phyloP scores from a whole-genome alignment of 2,329 filamentous ascomycete species.

The Diaporthe citriasiana region DNA sequence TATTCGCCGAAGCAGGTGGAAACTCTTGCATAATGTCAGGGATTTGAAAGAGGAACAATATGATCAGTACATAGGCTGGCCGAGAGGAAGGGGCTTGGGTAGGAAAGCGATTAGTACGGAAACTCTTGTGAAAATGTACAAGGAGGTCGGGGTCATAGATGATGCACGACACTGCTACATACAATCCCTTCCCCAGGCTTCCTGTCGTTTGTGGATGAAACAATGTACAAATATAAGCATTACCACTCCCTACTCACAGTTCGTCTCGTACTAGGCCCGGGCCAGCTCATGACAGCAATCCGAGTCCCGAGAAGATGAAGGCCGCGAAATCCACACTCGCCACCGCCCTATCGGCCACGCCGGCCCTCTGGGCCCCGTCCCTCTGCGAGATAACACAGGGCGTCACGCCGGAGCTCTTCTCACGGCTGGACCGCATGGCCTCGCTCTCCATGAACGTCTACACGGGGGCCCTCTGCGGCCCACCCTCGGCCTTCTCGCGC shows the following conservation, averaged over 20 bases:
- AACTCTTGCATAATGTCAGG: not conserved
- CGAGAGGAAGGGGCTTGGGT: not conserved
- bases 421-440: constrained; percentile 20
- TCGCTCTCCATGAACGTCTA: constrained; percentile 15
- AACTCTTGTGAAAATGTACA: not conserved
- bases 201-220: not conserved
- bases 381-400: constrained; percentile 22
- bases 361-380: not conserved
- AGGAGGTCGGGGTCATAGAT: not conserved
- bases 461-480: not conserved
- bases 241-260: not conserved
- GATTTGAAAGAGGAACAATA: not conserved
- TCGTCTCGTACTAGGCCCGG: fast-evolving
- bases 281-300: not conserved
- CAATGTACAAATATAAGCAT: not conserved
- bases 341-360: not conserved
- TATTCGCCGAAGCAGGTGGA: not conserved
- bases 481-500: not conserved
- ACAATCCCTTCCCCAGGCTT: not conserved
- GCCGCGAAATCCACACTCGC: not conserved
- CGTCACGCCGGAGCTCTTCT: not conserved
- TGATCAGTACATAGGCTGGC: not conserved
- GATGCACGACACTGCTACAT: constrained; percentile 7
- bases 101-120: not conserved
- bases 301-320: not conserved